phyloP scores from a whole-genome alignment of 2,329 filamentous ascomycete species.

The Fusarium sp. region DNA sequence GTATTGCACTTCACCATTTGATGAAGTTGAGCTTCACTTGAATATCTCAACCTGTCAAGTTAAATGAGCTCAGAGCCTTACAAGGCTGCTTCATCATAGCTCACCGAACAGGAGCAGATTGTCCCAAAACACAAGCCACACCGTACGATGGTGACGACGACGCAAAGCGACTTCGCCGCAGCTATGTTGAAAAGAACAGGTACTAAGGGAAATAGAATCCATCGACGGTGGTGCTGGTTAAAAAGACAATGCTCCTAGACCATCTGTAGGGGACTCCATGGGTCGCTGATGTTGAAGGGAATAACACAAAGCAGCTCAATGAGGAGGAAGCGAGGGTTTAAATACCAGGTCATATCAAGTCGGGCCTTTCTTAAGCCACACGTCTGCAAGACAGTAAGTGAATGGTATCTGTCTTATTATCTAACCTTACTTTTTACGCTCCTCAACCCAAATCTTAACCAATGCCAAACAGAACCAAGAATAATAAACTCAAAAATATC shows the following conservation, averaged over 20 bases:
- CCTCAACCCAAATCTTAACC: slow-evolving; percentile 15
- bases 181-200: background rate
- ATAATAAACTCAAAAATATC: background rate
- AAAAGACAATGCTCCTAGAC: background rate
- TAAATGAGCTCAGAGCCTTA: background rate
- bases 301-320: background rate
- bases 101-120: background rate
- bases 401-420: slow-evolving; percentile 28
- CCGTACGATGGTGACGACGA: background rate
- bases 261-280: background rate
- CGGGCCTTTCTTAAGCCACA: background rate
- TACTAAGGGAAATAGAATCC: background rate
- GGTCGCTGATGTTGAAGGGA: background rate
- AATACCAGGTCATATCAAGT: background rate
- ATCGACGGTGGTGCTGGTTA: background rate
- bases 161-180: background rate
- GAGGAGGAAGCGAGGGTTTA: background rate
- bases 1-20: background rate
- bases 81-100: background rate
- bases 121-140: background rate
- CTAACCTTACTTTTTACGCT: slow-evolving; percentile 3
- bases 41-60: background rate
- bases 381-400: slow-evolving; percentile 5
- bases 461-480: background rate
- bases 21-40: background rate